Evolutionary conservation across 192 early-diverging fungal species (phyloP).

Genomic region (Entophlyctis luteolus): DNA sequence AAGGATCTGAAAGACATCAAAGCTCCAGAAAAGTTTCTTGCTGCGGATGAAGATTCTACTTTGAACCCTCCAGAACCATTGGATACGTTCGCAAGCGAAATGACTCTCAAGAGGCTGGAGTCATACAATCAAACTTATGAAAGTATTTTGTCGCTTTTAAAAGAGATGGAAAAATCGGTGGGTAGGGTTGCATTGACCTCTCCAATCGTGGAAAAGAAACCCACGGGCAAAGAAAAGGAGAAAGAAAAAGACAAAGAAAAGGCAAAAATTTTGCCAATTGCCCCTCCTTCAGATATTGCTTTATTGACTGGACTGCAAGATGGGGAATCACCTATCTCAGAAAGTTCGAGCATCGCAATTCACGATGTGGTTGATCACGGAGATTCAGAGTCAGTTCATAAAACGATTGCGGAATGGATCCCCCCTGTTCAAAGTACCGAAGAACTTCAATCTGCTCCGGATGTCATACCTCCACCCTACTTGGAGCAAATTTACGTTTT

Average conservation of each 20-base stretch:
- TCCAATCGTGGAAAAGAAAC: constrained; percentile 34
- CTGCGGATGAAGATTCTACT: constrained; percentile 15
- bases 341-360: neutral
- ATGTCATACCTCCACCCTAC: constrained; percentile 34
- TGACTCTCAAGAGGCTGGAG: constrained; percentile 40
- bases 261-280: neutral
- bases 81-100: constrained; percentile 42
- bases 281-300: neutral
- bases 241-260: constrained; percentile 20
- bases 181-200: neutral
- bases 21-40: constrained; percentile 25
- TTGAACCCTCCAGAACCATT: constrained; percentile 32
- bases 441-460: constrained; percentile 6
- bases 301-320: constrained; percentile 7
- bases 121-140: constrained; percentile 35
- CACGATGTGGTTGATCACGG: constrained; percentile 35
- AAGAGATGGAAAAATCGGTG: constrained; percentile 36
- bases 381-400: constrained; percentile 46
- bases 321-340: constrained; percentile 9
- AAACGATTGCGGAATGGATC: constrained; percentile 38
- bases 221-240: constrained; percentile 17
- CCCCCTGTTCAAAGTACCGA: constrained; percentile 29
- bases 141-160: constrained; percentile 23
- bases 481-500: constrained; percentile 43
- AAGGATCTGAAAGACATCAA: constrained; percentile 11